Conservation (phyloP, 2,329 filamentous ascomycete species). For the Sclerotinia glacialis region DNA sequence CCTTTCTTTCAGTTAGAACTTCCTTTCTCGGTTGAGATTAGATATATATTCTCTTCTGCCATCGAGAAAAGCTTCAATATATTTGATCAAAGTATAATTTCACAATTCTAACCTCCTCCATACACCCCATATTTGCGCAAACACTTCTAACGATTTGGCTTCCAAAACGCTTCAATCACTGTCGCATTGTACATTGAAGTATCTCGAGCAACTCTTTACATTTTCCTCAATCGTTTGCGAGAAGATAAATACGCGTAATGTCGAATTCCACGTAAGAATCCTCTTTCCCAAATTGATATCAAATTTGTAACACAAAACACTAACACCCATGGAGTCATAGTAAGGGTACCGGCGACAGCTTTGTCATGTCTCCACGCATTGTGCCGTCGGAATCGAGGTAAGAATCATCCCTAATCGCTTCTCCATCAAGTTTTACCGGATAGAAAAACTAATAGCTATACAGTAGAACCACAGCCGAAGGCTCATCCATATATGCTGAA, state of each 20-base stretch:
- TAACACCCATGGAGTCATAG: background rate
- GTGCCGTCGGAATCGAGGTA: background rate
- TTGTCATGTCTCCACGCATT: background rate
- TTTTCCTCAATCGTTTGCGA: background rate
- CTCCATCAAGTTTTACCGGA: background rate
- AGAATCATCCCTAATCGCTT: background rate
- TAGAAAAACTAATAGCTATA: background rate
- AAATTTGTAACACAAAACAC: background rate
- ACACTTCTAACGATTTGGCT: background rate
- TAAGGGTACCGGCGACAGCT: background rate
- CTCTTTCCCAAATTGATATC: background rate
- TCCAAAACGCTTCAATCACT: no score
- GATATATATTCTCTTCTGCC: background rate
- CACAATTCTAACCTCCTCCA: background rate
- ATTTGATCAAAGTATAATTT: background rate
- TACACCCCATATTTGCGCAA: background rate
- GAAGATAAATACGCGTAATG: background rate
- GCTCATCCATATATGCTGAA: background rate
- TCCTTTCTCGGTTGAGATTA: background rate
- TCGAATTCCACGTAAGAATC: conserved; percentile 2
- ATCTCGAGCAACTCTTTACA: background rate
- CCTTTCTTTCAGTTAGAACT: background rate
- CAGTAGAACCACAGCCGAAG: background rate
- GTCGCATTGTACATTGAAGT: background rate
- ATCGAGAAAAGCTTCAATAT: background rate